phyloP scores from a whole-genome alignment of 1,139 yeast genomes.

The Blastobotrys aristatus region DNA sequence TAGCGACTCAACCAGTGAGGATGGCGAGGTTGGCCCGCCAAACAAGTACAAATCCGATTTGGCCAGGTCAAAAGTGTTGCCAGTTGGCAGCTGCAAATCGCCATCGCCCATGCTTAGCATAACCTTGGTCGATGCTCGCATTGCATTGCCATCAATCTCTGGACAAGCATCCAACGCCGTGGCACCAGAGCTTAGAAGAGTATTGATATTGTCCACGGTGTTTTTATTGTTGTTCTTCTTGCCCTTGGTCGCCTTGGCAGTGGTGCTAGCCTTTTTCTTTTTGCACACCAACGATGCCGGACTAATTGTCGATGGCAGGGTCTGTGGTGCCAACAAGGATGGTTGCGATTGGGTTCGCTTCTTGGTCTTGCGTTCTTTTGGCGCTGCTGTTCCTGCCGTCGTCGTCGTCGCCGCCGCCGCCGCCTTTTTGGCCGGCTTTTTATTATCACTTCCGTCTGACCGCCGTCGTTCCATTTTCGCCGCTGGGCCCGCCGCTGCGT shows the following conservation, averaged over 20 bases:
- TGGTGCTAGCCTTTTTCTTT: slow-evolving; percentile 1
- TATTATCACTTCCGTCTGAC: slow-evolving; percentile 6
- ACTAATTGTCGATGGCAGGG: slow-evolving; percentile 11
- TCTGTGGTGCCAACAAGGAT: slow-evolving; percentile 31
- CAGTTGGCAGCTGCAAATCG: neutral
- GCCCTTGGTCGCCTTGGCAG: neutral
- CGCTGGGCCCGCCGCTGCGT: no score
- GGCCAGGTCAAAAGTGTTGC: slow-evolving; percentile 3
- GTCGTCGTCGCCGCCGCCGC: slow-evolving; percentile 2
- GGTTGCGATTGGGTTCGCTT: slow-evolving; percentile 18
- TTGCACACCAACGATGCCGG: slow-evolving; percentile 11
- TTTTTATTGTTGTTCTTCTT: neutral
- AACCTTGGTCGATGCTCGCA: slow-evolving; percentile 12
- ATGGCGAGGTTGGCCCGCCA: slow-evolving; percentile 10
- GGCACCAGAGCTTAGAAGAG: neutral
- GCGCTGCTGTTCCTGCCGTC: neutral
- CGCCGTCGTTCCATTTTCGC: slow-evolving; percentile 10
- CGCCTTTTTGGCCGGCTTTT: neutral
- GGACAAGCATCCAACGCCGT: neutral
- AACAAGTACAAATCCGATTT: slow-evolving; percentile 7
- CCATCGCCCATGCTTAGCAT: slow-evolving; percentile 9
- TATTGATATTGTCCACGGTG: neutral
- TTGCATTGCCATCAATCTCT: neutral
- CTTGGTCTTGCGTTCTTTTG: slow-evolving; percentile 14
- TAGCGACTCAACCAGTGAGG: slow-evolving; percentile 10